Conservation (phyloP, 345 rosid genomes). For the Acer yangbiense region DNA sequence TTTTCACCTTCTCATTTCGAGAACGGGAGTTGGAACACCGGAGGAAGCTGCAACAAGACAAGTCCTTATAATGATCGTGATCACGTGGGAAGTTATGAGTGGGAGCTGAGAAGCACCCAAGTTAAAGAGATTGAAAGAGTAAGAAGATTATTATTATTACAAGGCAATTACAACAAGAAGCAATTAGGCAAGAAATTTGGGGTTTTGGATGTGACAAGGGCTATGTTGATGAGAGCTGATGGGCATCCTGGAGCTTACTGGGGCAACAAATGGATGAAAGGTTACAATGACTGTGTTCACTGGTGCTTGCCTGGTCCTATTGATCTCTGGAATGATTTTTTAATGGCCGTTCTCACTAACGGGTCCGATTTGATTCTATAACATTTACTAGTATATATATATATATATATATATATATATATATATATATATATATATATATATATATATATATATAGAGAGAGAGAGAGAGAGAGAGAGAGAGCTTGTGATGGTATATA, state of each 20-base stretch:
- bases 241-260: conserved; percentile 80
- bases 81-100: conserved; percentile 32
- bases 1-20: conserved; percentile 90
- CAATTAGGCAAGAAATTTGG: conserved; percentile 48
- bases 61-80: conserved; percentile 34
- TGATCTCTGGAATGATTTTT: conserved; percentile 77
- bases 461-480: too few relatives aligned
- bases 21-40: conserved; percentile 79
- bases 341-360: conserved; percentile 48
- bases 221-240: conserved; percentile 86
- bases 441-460: too few relatives aligned
- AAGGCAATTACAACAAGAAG: neutral
- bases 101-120: conserved; percentile 57
- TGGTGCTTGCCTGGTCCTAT: conserved; percentile 98
- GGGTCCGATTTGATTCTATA: too few relatives aligned
- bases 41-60: conserved; percentile 71
- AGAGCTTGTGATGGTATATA: too few relatives aligned
- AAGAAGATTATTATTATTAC: conserved; percentile 4
- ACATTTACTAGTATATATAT: too few relatives aligned
- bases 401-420: too few relatives aligned
- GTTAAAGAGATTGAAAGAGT: conserved; percentile 49
- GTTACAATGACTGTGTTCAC: conserved; percentile 83
- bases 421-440: too few relatives aligned
- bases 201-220: conserved; percentile 67
- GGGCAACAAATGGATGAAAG: conserved; percentile 94